Conservation (phyloP, 768 basidiomycete genomes). For the Calvatia gigantea region DNA sequence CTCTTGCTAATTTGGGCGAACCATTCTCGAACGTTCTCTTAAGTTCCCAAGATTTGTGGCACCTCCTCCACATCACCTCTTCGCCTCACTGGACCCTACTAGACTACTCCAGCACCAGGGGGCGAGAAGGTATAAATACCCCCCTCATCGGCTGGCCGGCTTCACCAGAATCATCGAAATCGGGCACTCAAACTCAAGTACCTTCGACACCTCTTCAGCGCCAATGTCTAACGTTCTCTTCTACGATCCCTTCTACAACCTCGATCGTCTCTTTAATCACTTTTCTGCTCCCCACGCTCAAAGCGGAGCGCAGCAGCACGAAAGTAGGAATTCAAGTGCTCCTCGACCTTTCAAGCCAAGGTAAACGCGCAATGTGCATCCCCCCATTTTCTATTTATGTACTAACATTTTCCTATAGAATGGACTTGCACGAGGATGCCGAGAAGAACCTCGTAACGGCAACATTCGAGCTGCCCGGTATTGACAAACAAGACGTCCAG, state of each 20-base stretch:
- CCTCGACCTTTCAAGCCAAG: neutral
- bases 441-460: conserved; percentile 44
- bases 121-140: too few species aligned
- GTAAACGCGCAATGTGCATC: neutral
- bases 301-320: neutral
- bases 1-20: neutral
- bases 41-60: neutral
- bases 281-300: neutral
- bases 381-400: neutral
- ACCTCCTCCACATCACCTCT: neutral
- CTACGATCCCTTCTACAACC: conserved; percentile 15
- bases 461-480: conserved; percentile 49
- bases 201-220: neutral
- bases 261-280: conserved; percentile 11
- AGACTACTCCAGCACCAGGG: too few species aligned
- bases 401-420: conserved; percentile 23
- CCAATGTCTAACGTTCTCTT: conserved; percentile 11
- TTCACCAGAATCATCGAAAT: neutral
- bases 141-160: too few species aligned
- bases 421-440: conserved; percentile 45
- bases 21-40: neutral
- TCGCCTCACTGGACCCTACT: too few species aligned
- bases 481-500: conserved; percentile 41
- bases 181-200: neutral
- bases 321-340: neutral